Evolutionary conservation across 148 eudicot species (phyloP).

Genomic region (Rhododendron henanense): DNA sequence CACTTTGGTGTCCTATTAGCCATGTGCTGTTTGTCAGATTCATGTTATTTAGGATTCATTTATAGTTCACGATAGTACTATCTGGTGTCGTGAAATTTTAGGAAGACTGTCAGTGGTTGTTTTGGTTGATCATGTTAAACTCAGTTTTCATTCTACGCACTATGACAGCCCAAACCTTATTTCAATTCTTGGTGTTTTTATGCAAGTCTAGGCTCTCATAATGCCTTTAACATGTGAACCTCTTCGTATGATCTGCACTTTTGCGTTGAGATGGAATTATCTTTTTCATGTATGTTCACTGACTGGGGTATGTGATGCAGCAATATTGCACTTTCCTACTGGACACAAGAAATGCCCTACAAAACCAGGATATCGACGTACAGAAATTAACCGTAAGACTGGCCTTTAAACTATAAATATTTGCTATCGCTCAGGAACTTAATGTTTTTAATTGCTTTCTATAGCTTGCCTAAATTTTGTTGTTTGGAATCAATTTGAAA

Average conservation of each 20-base stretch:
- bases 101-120: not conserved
- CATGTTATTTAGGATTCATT: not conserved
- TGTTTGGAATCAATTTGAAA: not conserved
- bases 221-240: not conserved
- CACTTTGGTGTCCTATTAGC: not conserved
- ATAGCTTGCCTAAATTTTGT: conserved; percentile 12
- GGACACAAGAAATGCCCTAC: conserved; percentile 81
- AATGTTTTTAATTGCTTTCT: not conserved
- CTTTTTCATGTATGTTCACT: conserved; percentile 7
- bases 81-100: not conserved
- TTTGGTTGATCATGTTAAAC: not conserved
- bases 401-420: not conserved
- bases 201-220: not conserved
- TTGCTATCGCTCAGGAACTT: not conserved
- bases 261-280: conserved; percentile 2
- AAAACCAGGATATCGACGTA: conserved; percentile 81
- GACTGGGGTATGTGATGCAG: conserved; percentile 55
- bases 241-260: conserved; percentile 8
- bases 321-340: conserved; percentile 85
- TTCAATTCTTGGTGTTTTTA: not conserved
- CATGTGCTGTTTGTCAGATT: not conserved
- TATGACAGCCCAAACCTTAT: not conserved
- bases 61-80: not conserved
- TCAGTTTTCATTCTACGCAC: not conserved
- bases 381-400: conserved; percentile 70